Base-by-base conservation (phyloP, 345 rosid species). In the Camelina hispida region DNA sequence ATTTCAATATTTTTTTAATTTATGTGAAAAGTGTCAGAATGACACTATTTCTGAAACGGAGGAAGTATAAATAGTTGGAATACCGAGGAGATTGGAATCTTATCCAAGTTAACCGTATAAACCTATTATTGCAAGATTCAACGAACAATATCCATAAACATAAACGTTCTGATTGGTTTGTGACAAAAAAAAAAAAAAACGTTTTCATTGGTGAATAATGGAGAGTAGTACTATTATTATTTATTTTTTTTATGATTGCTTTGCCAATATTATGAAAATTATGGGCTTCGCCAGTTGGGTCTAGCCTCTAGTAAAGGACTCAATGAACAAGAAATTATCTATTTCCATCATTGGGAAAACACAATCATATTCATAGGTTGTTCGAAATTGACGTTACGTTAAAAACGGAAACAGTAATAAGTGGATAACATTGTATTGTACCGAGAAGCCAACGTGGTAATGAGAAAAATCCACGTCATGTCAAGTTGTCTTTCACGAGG, bases 391-490 rank as follows among this genome's bases (percentile, higher is more conserved):
- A 34, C 25, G 42, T 55, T 62, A 46, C 38, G 58, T 15, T 47
- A 4, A 46, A 54, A 46, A 2, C 28, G 53, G 60, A 69, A 77
- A 61, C 30, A 43, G 69, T 68, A 42, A 38, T 3, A 25, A 25
- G 38, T 71, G 72, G 80, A 77, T 77, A 47, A 71, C 56, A 38
- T 65, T 71, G 54, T 64, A 12, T 57, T 66, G 60, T 38, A 1
- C 6, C 68, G 50, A 47, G 62, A 58, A 46, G 22, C 28, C 67
- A 34, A 68, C 72, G 85, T 78, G 81, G 72, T 70, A 61, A 63
- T 69, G 62, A 17, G 11, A 1, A 17, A 20, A 17, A 35, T 17
- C 69, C 75, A 73, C 71, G 44, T 77, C 77, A 68, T 37, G 40
- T 42, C 43, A 62, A 69, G 65, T 69, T 71, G 72, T 68, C 62